Evolutionary conservation across 331 rosid genomes (phyloP), one percentile per base, ranked within the genome.

Genomic region (Erythrophleum ivorense): DNA sequence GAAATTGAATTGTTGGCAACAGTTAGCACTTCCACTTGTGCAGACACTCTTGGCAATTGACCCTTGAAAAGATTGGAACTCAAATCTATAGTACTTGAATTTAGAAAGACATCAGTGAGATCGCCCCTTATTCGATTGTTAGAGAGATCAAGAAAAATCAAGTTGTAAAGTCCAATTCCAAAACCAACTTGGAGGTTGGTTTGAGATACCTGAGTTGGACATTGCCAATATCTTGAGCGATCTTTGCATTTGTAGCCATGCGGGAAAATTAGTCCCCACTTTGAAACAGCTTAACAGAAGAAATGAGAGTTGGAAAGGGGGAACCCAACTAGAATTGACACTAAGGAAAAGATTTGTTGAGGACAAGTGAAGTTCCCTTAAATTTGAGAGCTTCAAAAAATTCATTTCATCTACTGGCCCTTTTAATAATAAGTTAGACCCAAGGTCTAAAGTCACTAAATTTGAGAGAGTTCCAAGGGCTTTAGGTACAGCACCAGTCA

Each of bases 41-140:
- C 53, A 45, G 80, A 49, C 49, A 85, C 12, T 8, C 29, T 34
- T 40, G 83, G 83, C 48, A 85, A 45, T 5, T 24, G 67, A 2
- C 88, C 85, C 2, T 55, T n/a, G 10, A 85, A 80, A 13, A 38
- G 21, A 52, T 85, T 85, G 13, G 60, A 81, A 55, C 58, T 55
- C 54, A 81, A 41, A 58, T 66, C n/a, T 24, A 78, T 18, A 1
- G 3, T 24, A 14, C 6, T 3, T 5, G 18, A 41, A 13, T 53
- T 36, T 4, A n/a, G 59, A 7, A 8, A n/a, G 2, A 53, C 8
- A 43, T 49, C 12, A 5, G 77, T 31, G 40, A 81, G 12, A 3
- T 18, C 33, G 1, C 82, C 88, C 11, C 34, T 29, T 11, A 85
- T 13, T 29, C 76, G 75, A 31, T 85, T 78, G 14, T 57, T 12